Percentiles rank a stretch among this genome's conserved stretches.
phyloP scores from a whole-genome alignment of 148 eudicot genomes.

The Fagopyrum esculentum region DNA sequence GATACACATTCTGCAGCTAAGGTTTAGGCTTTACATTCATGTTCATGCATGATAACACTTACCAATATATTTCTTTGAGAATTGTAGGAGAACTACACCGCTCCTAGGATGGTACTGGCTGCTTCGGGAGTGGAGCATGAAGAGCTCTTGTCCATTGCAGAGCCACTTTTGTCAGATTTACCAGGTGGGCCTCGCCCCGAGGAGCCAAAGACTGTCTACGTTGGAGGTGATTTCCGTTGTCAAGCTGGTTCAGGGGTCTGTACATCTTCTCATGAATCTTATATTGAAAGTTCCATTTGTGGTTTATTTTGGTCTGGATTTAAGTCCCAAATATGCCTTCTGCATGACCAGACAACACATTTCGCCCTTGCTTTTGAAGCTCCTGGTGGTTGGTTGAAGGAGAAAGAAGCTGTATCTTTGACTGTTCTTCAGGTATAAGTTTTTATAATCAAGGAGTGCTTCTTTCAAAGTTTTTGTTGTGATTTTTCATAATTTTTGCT shows the following conservation, averaged over 20 bases:
- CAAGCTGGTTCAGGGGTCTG: slow-evolving; percentile 80
- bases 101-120: slow-evolving; percentile 90
- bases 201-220: slow-evolving; percentile 56
- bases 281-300: neutral
- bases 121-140: slow-evolving; percentile 95
- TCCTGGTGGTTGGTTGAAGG: slow-evolving; percentile 83
- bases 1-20: neutral
- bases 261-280: slow-evolving; percentile 10
- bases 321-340: too few species aligned
- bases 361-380: slow-evolving; percentile 90
- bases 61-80: neutral
- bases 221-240: slow-evolving; percentile 76
- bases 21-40: too few species aligned
- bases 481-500: neutral
- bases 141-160: slow-evolving; percentile 65
- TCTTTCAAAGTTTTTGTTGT: neutral
- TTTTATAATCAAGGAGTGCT: neutral
- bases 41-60: neutral
- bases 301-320: too few species aligned
- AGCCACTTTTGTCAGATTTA: slow-evolving; percentile 77
- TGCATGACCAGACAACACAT: slow-evolving; percentile 46
- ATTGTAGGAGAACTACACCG: slow-evolving; percentile 76
- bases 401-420: slow-evolving; percentile 62
- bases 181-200: slow-evolving; percentile 25
- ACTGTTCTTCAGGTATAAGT: slow-evolving; percentile 77